Percentiles rank a stretch among this genome's conserved stretches.
Evolutionary conservation across 176 grass and related monocot genomes (phyloP).

Genomic region (Cymbopogon citratus): DNA sequence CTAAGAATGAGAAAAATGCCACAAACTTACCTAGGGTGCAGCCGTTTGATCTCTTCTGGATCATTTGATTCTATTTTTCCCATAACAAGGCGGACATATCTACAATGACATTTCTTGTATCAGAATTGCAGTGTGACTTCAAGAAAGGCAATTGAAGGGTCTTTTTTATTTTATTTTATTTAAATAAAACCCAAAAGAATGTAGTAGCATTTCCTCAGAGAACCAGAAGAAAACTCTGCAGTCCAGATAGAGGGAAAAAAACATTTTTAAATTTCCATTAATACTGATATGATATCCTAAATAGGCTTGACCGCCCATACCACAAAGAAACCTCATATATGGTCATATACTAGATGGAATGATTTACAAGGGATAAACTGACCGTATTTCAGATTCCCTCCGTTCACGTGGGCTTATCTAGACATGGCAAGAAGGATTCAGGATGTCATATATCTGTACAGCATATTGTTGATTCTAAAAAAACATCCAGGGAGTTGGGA

Average conservation of each 20-base stretch:
- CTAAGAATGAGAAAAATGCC: background rate
- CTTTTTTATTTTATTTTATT: background rate
- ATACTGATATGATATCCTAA: background rate
- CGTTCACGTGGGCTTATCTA: slow-evolving; percentile 80
- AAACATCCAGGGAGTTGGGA: background rate
- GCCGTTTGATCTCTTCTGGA: slow-evolving; percentile 52
- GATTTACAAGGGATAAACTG: slow-evolving; percentile 34
- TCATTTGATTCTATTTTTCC: slow-evolving; percentile 57
- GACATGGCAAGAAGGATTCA: background rate
- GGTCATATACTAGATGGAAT: background rate
- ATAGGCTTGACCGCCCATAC: background rate
- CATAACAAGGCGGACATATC: slow-evolving; percentile 84
- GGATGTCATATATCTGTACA: background rate
- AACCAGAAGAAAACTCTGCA: background rate
- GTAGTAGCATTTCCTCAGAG: background rate
- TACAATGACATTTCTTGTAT: slow-evolving; percentile 25
- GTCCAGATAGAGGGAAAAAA: background rate
- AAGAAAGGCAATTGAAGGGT: background rate
- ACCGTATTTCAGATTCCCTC: slow-evolving; percentile 97
- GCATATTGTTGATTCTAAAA: background rate
- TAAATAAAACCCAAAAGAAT: background rate
- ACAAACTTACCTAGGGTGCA: slow-evolving; percentile 72
- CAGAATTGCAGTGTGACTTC: background rate
- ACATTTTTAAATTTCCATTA: background rate
- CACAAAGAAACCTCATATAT: background rate